Evolutionary conservation across 345 rosid genomes (phyloP).

Genomic region (Populus simonii): DNA sequence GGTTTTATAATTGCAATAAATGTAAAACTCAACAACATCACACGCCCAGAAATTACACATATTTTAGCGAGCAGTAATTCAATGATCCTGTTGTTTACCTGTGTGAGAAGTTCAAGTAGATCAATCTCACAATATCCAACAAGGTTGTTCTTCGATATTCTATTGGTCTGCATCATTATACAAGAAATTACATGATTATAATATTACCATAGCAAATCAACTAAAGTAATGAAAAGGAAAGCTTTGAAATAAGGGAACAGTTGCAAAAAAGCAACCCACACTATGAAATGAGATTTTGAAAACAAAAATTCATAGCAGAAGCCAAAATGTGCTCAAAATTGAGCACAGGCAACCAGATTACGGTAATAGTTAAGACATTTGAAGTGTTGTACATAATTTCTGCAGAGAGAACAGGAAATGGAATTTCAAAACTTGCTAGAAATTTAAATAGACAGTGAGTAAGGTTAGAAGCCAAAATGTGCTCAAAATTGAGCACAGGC

Average conservation of each 20-base stretch:
- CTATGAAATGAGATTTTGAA: neutral
- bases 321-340: neutral
- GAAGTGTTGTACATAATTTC: neutral
- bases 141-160: constrained; percentile 65
- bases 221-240: neutral
- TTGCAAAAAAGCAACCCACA: neutral
- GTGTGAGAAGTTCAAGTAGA: constrained; percentile 59
- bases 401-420: neutral
- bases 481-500: neutral
- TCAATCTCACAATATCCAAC: constrained; percentile 82
- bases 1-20: neutral
- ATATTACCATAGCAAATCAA: neutral
- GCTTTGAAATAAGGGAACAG: neutral
- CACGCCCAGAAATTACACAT: neutral
- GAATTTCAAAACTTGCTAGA: neutral
- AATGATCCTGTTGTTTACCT: constrained; percentile 39
- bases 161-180: constrained; percentile 67
- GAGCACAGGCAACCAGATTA: neutral
- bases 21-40: neutral
- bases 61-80: neutral
- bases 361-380: neutral
- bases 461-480: neutral
- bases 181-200: neutral
- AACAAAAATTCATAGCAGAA: neutral
- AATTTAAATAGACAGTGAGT: neutral